Evolutionary conservation across 495 filamentous ascomycete genomes (phyloP).

Genomic region (Trichoderma parareesei): DNA sequence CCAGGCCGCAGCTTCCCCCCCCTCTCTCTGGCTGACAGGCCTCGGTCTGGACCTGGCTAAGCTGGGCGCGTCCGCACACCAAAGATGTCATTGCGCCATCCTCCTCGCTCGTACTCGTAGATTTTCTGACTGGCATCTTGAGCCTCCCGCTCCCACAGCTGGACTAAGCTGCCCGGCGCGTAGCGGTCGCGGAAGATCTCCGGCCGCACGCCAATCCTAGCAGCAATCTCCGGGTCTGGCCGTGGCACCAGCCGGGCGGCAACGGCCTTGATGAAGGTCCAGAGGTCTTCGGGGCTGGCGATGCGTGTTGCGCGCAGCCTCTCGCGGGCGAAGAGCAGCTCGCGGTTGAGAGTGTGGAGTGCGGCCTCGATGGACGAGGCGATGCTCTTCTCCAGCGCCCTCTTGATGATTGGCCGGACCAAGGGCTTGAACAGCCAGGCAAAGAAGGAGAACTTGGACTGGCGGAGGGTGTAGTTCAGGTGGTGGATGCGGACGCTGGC

Average conservation of each 20-base stretch:
- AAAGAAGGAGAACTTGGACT: conserved; percentile 66
- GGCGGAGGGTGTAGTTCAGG: conserved; percentile 66
- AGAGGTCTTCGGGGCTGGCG: conserved; percentile 67
- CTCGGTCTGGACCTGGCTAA: neutral
- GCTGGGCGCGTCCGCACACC: conserved; percentile 44
- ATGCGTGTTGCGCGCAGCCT: conserved; percentile 77
- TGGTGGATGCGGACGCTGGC: conserved; percentile 81
- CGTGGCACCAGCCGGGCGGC: conserved; percentile 61
- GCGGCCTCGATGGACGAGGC: conserved; percentile 60
- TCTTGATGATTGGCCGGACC: conserved; percentile 70
- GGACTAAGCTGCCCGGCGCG: conserved; percentile 79
- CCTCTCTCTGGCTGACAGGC: neutral
- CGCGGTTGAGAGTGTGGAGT: conserved; percentile 68
- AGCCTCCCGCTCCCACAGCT: conserved; percentile 78
- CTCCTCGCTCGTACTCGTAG: conserved; percentile 52
- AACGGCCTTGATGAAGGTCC: conserved; percentile 75
- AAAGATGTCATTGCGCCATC: conserved; percentile 86
- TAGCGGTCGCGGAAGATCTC: conserved; percentile 79
- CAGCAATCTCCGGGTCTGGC: conserved; percentile 65
- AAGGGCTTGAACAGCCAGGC: conserved; percentile 82
- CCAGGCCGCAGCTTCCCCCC: neutral
- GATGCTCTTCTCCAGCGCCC: conserved; percentile 69
- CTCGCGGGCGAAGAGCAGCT: conserved; percentile 79
- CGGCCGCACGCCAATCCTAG: conserved; percentile 54
- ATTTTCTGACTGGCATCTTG: conserved; percentile 53